These are phyloP conservation scores for Camellia sinensis DNA, from an alignment of 148 eudicot genomes.

Conservation along the genomic window DNA sequence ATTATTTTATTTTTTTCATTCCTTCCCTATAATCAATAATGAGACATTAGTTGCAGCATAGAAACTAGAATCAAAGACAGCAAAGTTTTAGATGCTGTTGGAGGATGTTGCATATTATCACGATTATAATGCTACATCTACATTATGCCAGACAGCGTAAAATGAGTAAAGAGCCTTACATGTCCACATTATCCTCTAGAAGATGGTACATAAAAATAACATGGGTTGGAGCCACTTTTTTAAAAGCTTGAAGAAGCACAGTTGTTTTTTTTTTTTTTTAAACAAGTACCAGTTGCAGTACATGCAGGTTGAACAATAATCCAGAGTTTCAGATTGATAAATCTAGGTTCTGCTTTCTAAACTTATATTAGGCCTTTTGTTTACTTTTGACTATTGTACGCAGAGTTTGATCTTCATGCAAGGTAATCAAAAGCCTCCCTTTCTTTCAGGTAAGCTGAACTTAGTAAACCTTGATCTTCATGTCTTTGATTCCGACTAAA, in stretches of 20 bases:
- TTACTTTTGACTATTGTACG: background rate
- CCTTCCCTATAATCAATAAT: background rate
- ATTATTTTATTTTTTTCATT: background rate
- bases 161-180: background rate
- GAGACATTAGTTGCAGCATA: background rate
- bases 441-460: too few relatives aligned
- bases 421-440: too few relatives aligned
- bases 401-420: too few relatives aligned
- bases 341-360: background rate
- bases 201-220: background rate
- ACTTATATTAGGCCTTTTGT: background rate
- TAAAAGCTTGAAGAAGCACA: constrained; percentile 3
- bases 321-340: background rate
- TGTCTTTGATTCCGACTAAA: too few relatives aligned
- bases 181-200: background rate
- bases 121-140: background rate
- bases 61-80: background rate
- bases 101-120: background rate
- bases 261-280: background rate
- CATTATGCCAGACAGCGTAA: background rate
- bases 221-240: background rate
- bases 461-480: too few relatives aligned
- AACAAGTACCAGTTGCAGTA: background rate
- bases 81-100: background rate
- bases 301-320: background rate